These are phyloP conservation scores for Colletotrichum euphorbiae DNA, from an alignment of 2,329 filamentous ascomycete genomes.

Conservation along the genomic window DNA sequence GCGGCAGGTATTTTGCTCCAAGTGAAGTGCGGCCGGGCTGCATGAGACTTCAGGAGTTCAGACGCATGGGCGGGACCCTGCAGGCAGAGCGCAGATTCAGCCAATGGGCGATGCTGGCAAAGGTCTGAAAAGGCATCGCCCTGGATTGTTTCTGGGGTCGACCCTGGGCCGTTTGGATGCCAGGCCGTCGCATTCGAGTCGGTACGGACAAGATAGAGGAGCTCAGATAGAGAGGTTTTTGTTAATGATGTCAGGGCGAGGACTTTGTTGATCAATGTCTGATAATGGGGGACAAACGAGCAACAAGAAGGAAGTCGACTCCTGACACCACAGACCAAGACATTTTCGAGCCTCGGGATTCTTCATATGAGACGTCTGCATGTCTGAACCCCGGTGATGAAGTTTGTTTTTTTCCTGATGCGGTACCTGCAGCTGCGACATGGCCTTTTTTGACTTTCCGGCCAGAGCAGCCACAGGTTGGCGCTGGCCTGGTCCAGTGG, in stretches of 20 bases:
- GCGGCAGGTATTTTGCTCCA: not conserved
- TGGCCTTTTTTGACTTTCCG: not conserved
- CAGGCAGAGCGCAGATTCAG: constrained; percentile 23
- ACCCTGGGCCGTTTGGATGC: constrained; percentile 33
- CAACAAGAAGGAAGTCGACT: not conserved
- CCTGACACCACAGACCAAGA: constrained; percentile 11
- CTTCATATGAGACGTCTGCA: constrained; percentile 38
- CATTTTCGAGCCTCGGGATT: constrained; percentile 24
- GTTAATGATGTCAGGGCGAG: constrained; percentile 32
- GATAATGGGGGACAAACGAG: constrained; percentile 16
- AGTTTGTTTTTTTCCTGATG: constrained; percentile 33
- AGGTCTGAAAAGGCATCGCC: constrained; percentile 24
- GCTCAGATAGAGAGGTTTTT: not conserved
- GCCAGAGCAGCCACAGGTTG: constrained; percentile 7
- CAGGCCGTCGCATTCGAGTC: constrained; percentile 32
- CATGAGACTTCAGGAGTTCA: constrained; percentile 37
- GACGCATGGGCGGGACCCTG: constrained; percentile 39
- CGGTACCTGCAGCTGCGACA: constrained; percentile 34
- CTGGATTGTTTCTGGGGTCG: constrained; percentile 15
- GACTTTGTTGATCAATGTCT: constrained; percentile 15
- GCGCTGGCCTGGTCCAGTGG: not conserved
- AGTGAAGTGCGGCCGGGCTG: constrained; percentile 13
- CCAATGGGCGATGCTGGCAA: constrained; percentile 29
- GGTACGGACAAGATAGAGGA: not conserved
- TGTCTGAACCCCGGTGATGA: constrained; percentile 23